Conservation (phyloP, 495 filamentous ascomycete genomes). For the Hyaloscypha hepaticicola region DNA sequence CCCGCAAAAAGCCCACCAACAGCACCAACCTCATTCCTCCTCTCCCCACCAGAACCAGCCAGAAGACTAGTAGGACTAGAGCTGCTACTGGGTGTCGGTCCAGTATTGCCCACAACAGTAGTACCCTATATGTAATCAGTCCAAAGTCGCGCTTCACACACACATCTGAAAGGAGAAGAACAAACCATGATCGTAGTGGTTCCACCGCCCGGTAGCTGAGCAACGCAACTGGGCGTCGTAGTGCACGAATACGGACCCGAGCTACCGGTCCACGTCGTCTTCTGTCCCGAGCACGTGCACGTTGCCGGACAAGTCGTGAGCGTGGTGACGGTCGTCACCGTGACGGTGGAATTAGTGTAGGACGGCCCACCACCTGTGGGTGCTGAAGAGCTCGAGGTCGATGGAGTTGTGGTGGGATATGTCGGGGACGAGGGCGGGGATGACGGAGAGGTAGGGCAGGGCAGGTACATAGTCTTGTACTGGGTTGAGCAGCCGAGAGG, state of each 20-base stretch:
- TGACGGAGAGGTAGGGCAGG: neutral
- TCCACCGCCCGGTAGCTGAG: slow-evolving; percentile 13
- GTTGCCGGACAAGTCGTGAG: slow-evolving; percentile 11
- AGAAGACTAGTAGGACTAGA: neutral
- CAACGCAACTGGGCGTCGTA: slow-evolving; percentile 3
- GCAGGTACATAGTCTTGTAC: neutral
- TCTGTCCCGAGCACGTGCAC: slow-evolving; percentile 20
- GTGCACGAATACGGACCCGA: slow-evolving; percentile 11
- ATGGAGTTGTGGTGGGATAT: neutral
- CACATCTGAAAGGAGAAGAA: too few species aligned
- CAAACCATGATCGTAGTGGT: slow-evolving; percentile 4
- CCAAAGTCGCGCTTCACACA: too few species aligned
- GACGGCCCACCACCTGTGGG: neutral
- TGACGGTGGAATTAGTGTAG: slow-evolving; percentile 1
- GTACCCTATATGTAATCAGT: neutral
- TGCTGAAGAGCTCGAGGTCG: neutral
- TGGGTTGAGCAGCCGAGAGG: neutral
- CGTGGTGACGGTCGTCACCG: slow-evolving; percentile 12
- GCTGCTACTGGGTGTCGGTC: neutral
- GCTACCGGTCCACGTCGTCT: slow-evolving; percentile 13
- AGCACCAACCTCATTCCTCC: neutral
- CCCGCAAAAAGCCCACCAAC: neutral
- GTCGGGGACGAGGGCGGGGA: neutral
- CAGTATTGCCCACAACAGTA: neutral
- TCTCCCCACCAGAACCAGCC: neutral